Evolutionary conservation across 2,329 filamentous ascomycete species (phyloP).

Genomic region (Aspergillus hortae): DNA sequence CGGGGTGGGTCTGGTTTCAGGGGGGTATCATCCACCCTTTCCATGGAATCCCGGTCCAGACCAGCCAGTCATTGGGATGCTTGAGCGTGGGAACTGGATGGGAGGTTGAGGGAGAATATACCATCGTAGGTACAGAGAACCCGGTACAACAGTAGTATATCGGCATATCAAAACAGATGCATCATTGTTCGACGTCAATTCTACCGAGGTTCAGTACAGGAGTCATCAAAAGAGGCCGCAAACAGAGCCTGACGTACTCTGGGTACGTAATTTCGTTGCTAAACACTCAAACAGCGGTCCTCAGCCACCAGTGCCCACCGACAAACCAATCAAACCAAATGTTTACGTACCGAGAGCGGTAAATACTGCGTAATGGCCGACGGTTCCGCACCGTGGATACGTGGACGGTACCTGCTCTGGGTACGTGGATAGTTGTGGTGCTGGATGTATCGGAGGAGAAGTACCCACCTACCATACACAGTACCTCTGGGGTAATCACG

Average conservation of each 20-base stretch:
- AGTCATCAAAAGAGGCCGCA: background rate
- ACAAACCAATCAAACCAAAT: background rate
- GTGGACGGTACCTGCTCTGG: background rate
- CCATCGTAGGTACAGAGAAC: background rate
- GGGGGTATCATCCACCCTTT: constrained; percentile 23
- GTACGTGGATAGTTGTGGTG: too few relatives aligned
- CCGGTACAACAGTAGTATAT: background rate
- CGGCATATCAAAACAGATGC: background rate
- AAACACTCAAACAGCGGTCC: background rate
- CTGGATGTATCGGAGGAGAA: background rate
- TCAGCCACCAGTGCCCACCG: constrained; percentile 3
- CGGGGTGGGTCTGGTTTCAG: constrained; percentile 28
- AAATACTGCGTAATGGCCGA: constrained; percentile 2
- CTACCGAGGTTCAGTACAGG: too few relatives aligned
- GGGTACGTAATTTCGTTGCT: constrained; percentile 4
- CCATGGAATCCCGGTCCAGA: constrained; percentile 6
- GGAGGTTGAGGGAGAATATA: background rate
- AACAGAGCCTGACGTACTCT: constrained; percentile 8
- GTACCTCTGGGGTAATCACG: constrained; percentile 4
- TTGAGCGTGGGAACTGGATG: too few relatives aligned
- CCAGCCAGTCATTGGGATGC: background rate
- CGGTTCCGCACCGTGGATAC: background rate
- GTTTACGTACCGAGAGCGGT: background rate
- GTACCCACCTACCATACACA: constrained; percentile 3
- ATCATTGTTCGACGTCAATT: too few relatives aligned